Percentiles rank a stretch among this genome's conserved stretches.
These are phyloP conservation scores for Colletotrichum zoysiae DNA, from an alignment of 2,329 filamentous ascomycete species.

Conservation along the genomic window DNA sequence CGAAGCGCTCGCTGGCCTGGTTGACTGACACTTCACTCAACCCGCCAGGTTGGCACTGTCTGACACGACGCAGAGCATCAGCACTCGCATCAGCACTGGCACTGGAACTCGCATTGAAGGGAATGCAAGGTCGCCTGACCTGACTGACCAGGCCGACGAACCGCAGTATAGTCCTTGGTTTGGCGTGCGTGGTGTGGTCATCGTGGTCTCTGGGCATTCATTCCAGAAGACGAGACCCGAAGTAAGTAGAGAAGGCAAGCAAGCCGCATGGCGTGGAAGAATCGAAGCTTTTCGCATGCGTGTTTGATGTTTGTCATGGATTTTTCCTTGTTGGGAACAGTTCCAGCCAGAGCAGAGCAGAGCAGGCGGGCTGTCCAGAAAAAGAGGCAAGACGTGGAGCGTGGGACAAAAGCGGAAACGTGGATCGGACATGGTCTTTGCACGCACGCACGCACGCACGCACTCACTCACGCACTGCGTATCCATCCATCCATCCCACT, in stretches of 20 bases:
- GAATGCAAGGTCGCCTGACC: constrained; percentile 5
- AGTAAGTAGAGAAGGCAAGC: too few species aligned
- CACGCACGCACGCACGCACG: too few species aligned
- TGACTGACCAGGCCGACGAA: neutral
- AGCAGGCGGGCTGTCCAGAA: constrained; percentile 2
- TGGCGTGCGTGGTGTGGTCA: neutral
- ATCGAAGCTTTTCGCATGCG: constrained; percentile 29
- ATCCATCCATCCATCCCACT: neutral
- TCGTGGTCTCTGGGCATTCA: constrained; percentile 2
- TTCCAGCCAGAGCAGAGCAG: neutral
- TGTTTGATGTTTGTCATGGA: constrained; percentile 36
- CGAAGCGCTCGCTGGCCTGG: neutral
- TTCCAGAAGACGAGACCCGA: neutral
- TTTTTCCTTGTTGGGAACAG: constrained; percentile 1
- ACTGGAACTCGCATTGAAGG: neutral
- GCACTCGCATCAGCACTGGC: neutral
- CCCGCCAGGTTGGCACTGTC: constrained; percentile 18
- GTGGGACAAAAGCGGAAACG: constrained; percentile 28
- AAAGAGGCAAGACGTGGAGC: constrained; percentile 1
- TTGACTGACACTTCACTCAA: constrained; percentile 8
- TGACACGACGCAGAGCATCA: neutral
- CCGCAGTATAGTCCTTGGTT: too few species aligned
- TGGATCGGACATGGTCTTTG: constrained; percentile 13
- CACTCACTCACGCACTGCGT: neutral
- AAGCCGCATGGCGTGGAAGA: neutral